Percentiles rank a stretch among this genome's conserved stretches.
Conservation (phyloP, 2,329 filamentous ascomycete species). For the Verruconis gallopava region DNA sequence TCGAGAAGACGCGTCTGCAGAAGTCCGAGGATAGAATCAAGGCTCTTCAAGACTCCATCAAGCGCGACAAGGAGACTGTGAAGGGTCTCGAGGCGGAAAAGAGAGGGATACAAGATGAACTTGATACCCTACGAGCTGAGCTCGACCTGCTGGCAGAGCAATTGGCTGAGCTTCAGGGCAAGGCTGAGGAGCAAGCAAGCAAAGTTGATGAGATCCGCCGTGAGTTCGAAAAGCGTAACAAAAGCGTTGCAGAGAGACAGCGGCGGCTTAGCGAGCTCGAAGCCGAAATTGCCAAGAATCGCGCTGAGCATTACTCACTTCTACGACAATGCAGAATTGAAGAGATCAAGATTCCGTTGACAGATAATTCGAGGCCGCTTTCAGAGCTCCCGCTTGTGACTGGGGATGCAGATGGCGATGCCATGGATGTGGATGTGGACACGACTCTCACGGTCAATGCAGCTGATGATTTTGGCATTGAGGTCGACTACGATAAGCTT, state of each 20-base stretch:
- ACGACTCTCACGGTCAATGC: constrained; percentile 28
- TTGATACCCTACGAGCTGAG: constrained; percentile 61
- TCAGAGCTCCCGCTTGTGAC: constrained; percentile 73
- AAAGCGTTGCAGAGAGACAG: constrained; percentile 62
- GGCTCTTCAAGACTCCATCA: constrained; percentile 51
- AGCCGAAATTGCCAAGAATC: constrained; percentile 73
- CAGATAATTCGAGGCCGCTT: constrained; percentile 54
- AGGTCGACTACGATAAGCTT: constrained; percentile 70
- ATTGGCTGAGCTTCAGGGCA: constrained; percentile 54
- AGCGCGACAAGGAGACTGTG: constrained; percentile 56
- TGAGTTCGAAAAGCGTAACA: constrained; percentile 72
- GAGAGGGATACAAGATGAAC: constrained; percentile 56
- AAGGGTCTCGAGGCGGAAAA: constrained; percentile 60
- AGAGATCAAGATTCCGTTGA: constrained; percentile 75
- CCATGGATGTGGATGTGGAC: constrained; percentile 76
- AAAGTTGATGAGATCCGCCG: constrained; percentile 65
- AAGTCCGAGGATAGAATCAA: constrained; percentile 57
- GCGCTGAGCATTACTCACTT: constrained; percentile 68
- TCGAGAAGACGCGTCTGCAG: constrained; percentile 59
- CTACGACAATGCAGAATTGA: constrained; percentile 86
- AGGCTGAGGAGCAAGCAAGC: constrained; percentile 56
- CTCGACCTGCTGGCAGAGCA: constrained; percentile 62
- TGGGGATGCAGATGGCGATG: constrained; percentile 55
- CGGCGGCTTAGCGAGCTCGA: constrained; percentile 71
- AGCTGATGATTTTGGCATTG: constrained; percentile 82